Conservation (phyloP, 1,139 yeast species). For the Lodderomyces parapsilosis region DNA sequence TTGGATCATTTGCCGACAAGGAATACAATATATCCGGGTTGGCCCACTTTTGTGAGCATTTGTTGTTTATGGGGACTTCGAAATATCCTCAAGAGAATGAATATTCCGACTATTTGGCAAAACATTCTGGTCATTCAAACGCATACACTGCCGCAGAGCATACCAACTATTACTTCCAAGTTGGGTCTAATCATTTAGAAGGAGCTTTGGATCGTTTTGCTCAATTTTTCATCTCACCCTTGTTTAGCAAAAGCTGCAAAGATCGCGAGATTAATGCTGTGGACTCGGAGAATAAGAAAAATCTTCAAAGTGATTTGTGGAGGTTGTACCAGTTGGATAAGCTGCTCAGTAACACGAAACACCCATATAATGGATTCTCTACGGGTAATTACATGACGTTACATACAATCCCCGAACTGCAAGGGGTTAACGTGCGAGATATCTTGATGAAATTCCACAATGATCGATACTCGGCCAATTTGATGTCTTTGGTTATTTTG, state of each 20-base stretch:
- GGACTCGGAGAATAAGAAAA: constrained; percentile 93
- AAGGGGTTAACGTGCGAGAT: constrained; percentile 61
- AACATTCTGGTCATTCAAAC: constrained; percentile 64
- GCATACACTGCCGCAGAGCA: constrained; percentile 90
- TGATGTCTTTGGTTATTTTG: constrained; percentile 83
- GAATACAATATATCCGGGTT: constrained; percentile 69
- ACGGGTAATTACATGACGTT: constrained; percentile 70
- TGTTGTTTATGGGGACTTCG: constrained; percentile 93
- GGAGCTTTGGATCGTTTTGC: constrained; percentile 93
- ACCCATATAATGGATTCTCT: constrained; percentile 73
- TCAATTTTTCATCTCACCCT: constrained; percentile 85
- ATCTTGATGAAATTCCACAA: constrained; percentile 61
- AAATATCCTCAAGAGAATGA: constrained; percentile 93
- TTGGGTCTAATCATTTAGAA: constrained; percentile 69
- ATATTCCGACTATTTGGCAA: constrained; percentile 72
- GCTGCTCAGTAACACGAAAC: constrained; percentile 65
- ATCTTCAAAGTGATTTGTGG: constrained; percentile 88
- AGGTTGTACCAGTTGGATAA: constrained; percentile 83
- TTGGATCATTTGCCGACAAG: constrained; percentile 86
- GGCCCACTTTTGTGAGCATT: constrained; percentile 96
- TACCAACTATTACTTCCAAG: constrained; percentile 89
- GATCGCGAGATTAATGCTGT: constrained; percentile 94
- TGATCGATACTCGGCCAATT: constrained; percentile 66
- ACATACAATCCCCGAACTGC: constrained; percentile 49
- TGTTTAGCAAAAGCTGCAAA: constrained; percentile 77